A percentile compares a stretch with the other conserved stretches of the same genome.
Evolutionary conservation across 345 rosid genomes (phyloP).

Genomic region (Abelmoschus esculentus): DNA sequence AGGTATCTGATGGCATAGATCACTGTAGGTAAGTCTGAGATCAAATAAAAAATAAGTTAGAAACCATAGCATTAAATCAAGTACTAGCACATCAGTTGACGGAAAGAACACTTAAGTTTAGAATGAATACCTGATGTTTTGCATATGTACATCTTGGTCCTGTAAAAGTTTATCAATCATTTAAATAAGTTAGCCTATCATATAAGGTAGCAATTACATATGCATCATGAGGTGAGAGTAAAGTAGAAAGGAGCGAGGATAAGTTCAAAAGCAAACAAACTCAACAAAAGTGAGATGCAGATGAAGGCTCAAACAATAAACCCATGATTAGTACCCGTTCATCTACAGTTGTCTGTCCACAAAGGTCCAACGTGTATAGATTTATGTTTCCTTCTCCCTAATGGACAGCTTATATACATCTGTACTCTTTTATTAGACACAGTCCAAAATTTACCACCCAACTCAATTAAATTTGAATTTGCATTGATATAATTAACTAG

Average conservation of each 20-base stretch:
- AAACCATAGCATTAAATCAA: slow-evolving; percentile 12
- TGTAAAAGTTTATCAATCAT: slow-evolving; percentile 35
- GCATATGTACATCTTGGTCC: slow-evolving; percentile 57
- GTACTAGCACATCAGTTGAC: neutral
- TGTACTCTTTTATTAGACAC: neutral
- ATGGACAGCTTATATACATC: neutral
- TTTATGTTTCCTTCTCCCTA: neutral
- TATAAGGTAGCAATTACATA: neutral
- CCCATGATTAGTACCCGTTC: neutral
- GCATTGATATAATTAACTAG: neutral
- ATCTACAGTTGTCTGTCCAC: neutral
- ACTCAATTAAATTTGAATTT: neutral
- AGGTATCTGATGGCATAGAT: slow-evolving; percentile 87
- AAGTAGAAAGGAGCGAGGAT: slow-evolving; percentile 7
- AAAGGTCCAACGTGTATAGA: neutral
- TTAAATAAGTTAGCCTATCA: slow-evolving; percentile 11
- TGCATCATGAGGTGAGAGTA: neutral
- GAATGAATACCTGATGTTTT: slow-evolving; percentile 60
- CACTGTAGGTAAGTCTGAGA: slow-evolving; percentile 96
- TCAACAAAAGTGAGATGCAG: neutral
- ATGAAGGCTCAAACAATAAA: neutral
- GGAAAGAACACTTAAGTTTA: slow-evolving; percentile 11
- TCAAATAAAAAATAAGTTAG: slow-evolving; percentile 19
- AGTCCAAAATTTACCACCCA: slow-evolving; percentile 1
- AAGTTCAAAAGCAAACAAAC: neutral